Conservation (phyloP, 2,329 filamentous ascomycete genomes). For the Neofusicoccum sp. region DNA sequence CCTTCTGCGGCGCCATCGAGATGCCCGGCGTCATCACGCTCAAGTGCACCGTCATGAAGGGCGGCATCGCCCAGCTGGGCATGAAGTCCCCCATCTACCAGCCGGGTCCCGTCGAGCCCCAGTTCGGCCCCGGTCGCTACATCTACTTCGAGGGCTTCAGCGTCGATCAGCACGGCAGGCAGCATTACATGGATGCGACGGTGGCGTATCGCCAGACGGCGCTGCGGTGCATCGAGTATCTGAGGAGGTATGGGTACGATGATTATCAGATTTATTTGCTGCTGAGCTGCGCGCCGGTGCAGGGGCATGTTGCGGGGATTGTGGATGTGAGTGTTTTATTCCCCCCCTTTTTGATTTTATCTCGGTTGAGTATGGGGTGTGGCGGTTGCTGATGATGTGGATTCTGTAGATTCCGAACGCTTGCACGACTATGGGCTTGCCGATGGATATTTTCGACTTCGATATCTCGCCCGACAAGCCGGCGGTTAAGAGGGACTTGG, state of each 20-base stretch:
- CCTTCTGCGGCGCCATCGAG: constrained; percentile 76
- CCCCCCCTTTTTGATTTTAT: neutral
- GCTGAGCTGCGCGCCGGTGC: constrained; percentile 81
- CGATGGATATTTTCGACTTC: constrained; percentile 95
- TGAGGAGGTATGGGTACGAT: constrained; percentile 69
- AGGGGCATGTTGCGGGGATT: constrained; percentile 86
- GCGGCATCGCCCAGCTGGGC: constrained; percentile 71
- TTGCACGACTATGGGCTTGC: constrained; percentile 84
- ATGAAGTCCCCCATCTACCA: constrained; percentile 85
- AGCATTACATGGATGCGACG: constrained; percentile 85
- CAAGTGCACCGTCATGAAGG: constrained; percentile 86
- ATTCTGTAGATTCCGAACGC: constrained; percentile 70
- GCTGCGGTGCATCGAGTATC: constrained; percentile 76
- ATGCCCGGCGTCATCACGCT: constrained; percentile 92
- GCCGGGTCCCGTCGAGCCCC: constrained; percentile 83
- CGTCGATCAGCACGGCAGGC: constrained; percentile 84
- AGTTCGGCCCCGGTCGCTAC: constrained; percentile 79
- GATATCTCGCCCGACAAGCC: constrained; percentile 73
- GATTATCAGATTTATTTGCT: constrained; percentile 85
- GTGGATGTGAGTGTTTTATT: constrained; percentile 58
- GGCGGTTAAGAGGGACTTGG: constrained; percentile 67
- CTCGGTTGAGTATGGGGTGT: neutral
- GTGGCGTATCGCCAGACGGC: constrained; percentile 84
- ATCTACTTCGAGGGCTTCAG: constrained; percentile 90
- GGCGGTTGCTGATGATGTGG: neutral